Evolutionary conservation across 768 basidiomycete species (phyloP), one percentile per base, ranked within the genome.

Genomic region (Serendipita sp.): DNA sequence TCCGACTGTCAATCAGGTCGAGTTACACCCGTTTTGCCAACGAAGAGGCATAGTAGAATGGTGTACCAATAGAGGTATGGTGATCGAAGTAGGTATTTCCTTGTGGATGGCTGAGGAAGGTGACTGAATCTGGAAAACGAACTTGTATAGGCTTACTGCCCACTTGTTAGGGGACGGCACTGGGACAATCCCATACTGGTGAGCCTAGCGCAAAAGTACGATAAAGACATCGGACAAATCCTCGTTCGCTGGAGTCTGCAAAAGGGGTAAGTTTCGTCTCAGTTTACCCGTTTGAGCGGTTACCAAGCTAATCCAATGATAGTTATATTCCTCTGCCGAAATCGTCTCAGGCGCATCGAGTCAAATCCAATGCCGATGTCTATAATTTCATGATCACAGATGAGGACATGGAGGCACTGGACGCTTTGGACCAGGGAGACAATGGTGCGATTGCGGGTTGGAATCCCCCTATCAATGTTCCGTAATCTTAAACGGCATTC

Each of bases 311-410:
- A 30, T 61, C 11, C 66, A 24, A n/a, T 28, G 24, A 42, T 63
- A 92, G 90, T 17, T 88, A 81, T 66, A 78, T 34, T 31, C 88
- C 89, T 0, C 79, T 97, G 9, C 88, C 90, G 1, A 94, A 94
- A 73, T 88, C 86, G 50, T 81, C 80, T 31, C 87, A 81, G 1
- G 79, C 84, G 0, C 73, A 72, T 16, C 82, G 91, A 31, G 88
- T 97, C 68, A 73, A 72, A 26, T 83, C 83, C 3, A 96, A 96
- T 66, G 73, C 82, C 0, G 71, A 86, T 28, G 70, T 95, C 0
- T 94, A 81, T 64, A 83, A 88, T 68, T 94, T 94, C 67, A 81
- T 81, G 61, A 74, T 96, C 22, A 71, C 70, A 51, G 70, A 71
- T 24, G 83, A 82, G 50, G 90, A 93, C 61, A 81, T 95, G 76